Conservation (phyloP, 441 rosid genomes). For the Mallotus repandus region DNA sequence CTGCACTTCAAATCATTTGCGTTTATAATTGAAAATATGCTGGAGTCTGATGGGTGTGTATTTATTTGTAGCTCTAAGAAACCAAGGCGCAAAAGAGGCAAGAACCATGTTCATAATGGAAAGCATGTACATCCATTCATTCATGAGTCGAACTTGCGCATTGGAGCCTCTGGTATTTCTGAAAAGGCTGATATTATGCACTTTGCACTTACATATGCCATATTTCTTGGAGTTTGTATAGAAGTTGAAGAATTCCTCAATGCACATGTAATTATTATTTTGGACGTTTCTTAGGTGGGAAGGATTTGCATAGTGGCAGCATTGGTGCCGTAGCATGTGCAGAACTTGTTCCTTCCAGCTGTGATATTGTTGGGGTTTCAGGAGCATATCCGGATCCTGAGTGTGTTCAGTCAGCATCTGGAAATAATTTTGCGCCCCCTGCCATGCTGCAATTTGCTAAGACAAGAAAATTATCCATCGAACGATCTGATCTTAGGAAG, state of each 20-base stretch:
- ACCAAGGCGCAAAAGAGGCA: slow-evolving; percentile 57
- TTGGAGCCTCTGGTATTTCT: slow-evolving; percentile 48
- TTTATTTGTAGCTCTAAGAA: slow-evolving; percentile 66
- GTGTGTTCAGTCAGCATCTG: slow-evolving; percentile 60
- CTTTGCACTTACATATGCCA: neutral
- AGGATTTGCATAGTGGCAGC: slow-evolving; percentile 32
- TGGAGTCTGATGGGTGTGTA: slow-evolving; percentile 15
- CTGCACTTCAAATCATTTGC: slow-evolving; percentile 11
- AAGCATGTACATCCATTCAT: slow-evolving; percentile 62
- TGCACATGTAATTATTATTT: slow-evolving; percentile 11
- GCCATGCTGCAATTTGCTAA: slow-evolving; percentile 89
- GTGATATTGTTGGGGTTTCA: slow-evolving; percentile 49
- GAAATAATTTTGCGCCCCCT: slow-evolving; percentile 59
- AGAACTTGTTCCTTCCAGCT: slow-evolving; percentile 39
- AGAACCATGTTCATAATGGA: slow-evolving; percentile 50
- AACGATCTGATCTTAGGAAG: slow-evolving; percentile 88
- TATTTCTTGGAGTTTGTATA: slow-evolving; percentile 11
- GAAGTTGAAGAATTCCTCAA: neutral
- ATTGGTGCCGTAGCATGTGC: slow-evolving; percentile 40
- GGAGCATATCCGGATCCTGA: slow-evolving; percentile 68
- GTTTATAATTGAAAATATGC: slow-evolving; percentile 9
- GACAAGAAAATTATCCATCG: slow-evolving; percentile 85
- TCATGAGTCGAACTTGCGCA: slow-evolving; percentile 46
- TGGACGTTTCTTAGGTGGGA: slow-evolving; percentile 47
- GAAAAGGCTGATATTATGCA: slow-evolving; percentile 64